phyloP scores from a whole-genome alignment of 805 yeast species.

The Cyberlindnera sargentensis region DNA sequence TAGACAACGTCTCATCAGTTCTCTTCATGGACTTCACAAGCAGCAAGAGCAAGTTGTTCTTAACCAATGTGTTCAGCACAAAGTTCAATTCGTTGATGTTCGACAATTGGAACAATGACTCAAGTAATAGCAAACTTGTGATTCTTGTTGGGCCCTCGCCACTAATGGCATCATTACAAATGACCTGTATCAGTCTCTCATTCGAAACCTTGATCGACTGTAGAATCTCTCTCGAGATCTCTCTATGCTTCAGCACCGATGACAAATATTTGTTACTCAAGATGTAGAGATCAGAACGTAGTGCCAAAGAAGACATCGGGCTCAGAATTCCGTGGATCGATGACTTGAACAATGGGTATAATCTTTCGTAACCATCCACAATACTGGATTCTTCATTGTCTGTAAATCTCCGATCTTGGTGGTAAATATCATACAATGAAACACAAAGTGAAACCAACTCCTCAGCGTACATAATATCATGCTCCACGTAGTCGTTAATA shows the following conservation, averaged over 20 bases:
- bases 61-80: conserved; percentile 52
- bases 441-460: conserved; percentile 74
- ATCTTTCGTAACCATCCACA: conserved; percentile 42
- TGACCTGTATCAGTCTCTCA: conserved; percentile 55
- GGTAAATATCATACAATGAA: conserved; percentile 57
- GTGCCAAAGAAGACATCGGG: conserved; percentile 55
- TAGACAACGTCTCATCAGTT: conserved; percentile 53
- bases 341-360: conserved; percentile 65
- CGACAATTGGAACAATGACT: conserved; percentile 53
- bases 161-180: conserved; percentile 71
- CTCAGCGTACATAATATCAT: conserved; percentile 60
- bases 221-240: conserved; percentile 39
- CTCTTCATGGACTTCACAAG: conserved; percentile 62
- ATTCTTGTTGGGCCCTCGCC: conserved; percentile 75
- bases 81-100: conserved; percentile 44
- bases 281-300: conserved; percentile 77
- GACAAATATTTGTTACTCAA: conserved; percentile 60
- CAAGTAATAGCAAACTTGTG: conserved; percentile 70
- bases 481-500: conserved; percentile 65
- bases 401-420: conserved; percentile 33
- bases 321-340: conserved; percentile 68
- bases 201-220: conserved; percentile 49
- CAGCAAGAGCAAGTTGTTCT: conserved; percentile 57
- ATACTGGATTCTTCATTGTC: conserved; percentile 27
- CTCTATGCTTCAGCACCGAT: conserved; percentile 36